Base-by-base conservation (phyloP, 192 early-diverging fungal species). In the Umbelopsis isabellina region DNA sequence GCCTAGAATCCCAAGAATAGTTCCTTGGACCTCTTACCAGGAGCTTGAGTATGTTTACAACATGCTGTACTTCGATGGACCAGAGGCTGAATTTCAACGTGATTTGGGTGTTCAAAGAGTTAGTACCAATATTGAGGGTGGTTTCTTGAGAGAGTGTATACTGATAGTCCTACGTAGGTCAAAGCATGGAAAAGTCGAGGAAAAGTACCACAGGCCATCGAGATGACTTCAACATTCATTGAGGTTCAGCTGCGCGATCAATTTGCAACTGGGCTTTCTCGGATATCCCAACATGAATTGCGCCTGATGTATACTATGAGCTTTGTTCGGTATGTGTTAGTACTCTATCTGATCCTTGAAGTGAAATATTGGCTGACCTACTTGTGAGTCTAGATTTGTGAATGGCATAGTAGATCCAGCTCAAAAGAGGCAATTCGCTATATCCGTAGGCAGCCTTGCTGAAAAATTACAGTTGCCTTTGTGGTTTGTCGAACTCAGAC, bases 121-220 rank as follows among this genome's bases (percentile, higher is more conserved):
- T 81, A 58, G 69, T 47, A 8, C 11, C 49, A 5, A 5, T 7
- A 16, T 41, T n/a, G 35, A 21, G 2, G n/a, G 25, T 61, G 58
- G 15, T 49, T 41, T 33, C 45, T 75, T 0, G 30, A 30, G 15
- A 33, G 25, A 35, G 41, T 2, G 18, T 9, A 50, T 70, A 61
- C 64, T 44, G 50, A 44, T 49, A 22, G 13, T 27, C 44, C 22
- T 20, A 15, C 4, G 37, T 70, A 91, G 87, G 84, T 91, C 21
- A 88, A 85, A 70, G 90, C 89, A 21, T 94, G 92, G 92, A 75
- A 78, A 44, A 84, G 75, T 65, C 72, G 91, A 73, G 90, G 90
- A 15, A 88, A 86, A 76, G 70, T 92, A 0, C 92, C 91, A 0
- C 83, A 80, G 46, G 83, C 92, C 1, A 82, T 94, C 22, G 89